Evolutionary conservation across 78 protist genomes (phyloP).

Genomic region (Dictyostelium capitatum): DNA sequence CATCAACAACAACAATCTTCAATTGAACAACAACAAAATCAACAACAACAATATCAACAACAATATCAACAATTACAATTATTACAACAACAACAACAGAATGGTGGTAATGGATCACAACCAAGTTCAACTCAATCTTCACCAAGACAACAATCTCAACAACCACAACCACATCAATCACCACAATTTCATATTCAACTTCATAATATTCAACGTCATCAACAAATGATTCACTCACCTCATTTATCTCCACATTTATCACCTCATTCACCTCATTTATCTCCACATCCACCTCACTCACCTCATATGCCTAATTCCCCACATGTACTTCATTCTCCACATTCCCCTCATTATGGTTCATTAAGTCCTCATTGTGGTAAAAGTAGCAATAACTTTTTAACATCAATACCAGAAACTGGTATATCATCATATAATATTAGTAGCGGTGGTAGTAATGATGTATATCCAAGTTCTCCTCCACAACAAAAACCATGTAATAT

Average conservation of each 20-base stretch:
- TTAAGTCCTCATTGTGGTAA: neutral
- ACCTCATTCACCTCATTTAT: neutral
- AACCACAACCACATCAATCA: neutral
- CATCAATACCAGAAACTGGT: neutral
- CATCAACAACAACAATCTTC: neutral
- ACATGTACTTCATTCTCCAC: neutral
- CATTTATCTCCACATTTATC: slow-evolving; percentile 10
- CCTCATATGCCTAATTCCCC: neutral
- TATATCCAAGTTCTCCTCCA: neutral
- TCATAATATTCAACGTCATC: slow-evolving; percentile 17
- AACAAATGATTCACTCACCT: neutral
- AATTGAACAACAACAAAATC: neutral
- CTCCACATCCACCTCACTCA: neutral
- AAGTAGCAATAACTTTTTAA: neutral
- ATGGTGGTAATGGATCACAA: neutral
- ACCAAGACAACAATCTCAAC: neutral
- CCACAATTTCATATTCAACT: neutral
- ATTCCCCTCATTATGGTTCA: neutral
- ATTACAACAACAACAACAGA: neutral
- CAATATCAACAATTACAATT: neutral
- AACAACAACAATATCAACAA: slow-evolving; percentile 38
- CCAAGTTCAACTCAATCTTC: neutral
- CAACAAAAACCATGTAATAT: slow-evolving; percentile 1
- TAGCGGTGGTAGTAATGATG: neutral
- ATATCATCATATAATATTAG: neutral